Evolutionary conservation across 1,284 basidiomycete genomes (phyloP), one percentile per base, ranked within the genome.

Genomic region (Sanguinoderma infundibulare): DNA sequence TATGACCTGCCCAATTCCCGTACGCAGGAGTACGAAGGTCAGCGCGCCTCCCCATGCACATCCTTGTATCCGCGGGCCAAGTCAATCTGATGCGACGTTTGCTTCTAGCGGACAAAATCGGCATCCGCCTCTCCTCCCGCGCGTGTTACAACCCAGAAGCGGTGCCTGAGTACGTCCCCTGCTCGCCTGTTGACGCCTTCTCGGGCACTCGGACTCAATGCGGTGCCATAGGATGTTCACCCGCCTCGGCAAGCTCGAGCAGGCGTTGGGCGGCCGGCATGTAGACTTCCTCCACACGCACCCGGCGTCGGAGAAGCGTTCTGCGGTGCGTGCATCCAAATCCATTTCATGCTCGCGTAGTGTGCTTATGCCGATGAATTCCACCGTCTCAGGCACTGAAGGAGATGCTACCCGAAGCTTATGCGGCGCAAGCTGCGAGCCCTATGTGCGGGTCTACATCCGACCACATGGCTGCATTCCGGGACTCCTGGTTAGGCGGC

Each of bases 1-100:
- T 77, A 94, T 35, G 83, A 88, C 55, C 81, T 97, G 4, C 96
- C 96, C 0, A 95, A 98, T 74, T 95, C 92, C 1, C 82, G 96
- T 53, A 87, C 79, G 30, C 86, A 90, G 53, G 95, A 97, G 73
- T 79, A 84, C 4, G 96, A 98, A 83, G 93, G 91, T 84, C 58
- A 61, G 75, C 64, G 26, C n/a, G n/a, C 24, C 15, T 52, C 30
- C 14, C 5, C 8, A 40, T n/a, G 15, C 35, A 49, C 47, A 38
- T 40, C 15, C 28, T 30, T 17, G 6, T 15, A 40, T 20, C 61
- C 34, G n/a, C 17, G 12, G 8, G 9, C 10, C 12, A 26, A 7
- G n/a, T 1, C 22, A 17, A 15, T 6, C 42, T 36, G 32, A 24
- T 22, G 12, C 9, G n/a, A n/a, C n/a, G n/a, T 24, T 36, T 38